Evolutionary conservation across 352 stramenopile species (phyloP).

Genomic region (Aphanomyces stellatus): DNA sequence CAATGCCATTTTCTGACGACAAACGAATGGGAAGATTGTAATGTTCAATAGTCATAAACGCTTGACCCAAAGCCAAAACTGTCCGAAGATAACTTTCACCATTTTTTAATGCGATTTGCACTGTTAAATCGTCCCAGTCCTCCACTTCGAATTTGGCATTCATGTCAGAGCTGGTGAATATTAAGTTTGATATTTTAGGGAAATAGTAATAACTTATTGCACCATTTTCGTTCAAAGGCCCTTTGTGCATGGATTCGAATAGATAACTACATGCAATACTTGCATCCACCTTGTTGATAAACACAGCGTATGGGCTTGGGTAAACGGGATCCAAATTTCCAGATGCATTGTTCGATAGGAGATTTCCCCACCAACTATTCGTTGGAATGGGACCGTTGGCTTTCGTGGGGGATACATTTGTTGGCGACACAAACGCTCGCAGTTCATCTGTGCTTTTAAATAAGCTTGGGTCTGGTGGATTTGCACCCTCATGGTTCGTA

Average conservation of each 20-base stretch:
- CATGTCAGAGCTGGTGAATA: constrained; percentile 35
- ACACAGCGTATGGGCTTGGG: constrained; percentile 53
- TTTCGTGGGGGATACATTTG: background rate
- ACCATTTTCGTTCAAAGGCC: constrained; percentile 64
- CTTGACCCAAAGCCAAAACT: constrained; percentile 63
- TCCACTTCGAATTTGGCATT: constrained; percentile 35
- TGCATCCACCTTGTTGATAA: constrained; percentile 25
- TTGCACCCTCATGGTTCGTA: background rate
- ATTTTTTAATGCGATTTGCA: constrained; percentile 34
- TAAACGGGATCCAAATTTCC: constrained; percentile 61
- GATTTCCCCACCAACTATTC: constrained; percentile 81
- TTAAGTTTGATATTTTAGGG: constrained; percentile 60
- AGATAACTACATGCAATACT: constrained; percentile 51
- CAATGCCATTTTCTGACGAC: constrained; percentile 49
- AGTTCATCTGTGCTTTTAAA: constrained; percentile 1
- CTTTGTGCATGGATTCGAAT: constrained; percentile 57
- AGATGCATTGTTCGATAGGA: constrained; percentile 40
- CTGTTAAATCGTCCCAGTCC: constrained; percentile 66
- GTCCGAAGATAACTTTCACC: constrained; percentile 28
- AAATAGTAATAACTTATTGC: constrained; percentile 83
- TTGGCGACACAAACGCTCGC: background rate
- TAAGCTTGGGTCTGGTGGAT: constrained; percentile 3
- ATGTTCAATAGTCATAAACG: constrained; percentile 69
- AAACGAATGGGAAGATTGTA: constrained; percentile 52
- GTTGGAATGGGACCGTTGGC: constrained; percentile 43